Evolutionary conservation across 1,284 basidiomycete species (phyloP), one percentile per base, ranked within the genome.

Genomic region (Cystobasidium pallidum): DNA sequence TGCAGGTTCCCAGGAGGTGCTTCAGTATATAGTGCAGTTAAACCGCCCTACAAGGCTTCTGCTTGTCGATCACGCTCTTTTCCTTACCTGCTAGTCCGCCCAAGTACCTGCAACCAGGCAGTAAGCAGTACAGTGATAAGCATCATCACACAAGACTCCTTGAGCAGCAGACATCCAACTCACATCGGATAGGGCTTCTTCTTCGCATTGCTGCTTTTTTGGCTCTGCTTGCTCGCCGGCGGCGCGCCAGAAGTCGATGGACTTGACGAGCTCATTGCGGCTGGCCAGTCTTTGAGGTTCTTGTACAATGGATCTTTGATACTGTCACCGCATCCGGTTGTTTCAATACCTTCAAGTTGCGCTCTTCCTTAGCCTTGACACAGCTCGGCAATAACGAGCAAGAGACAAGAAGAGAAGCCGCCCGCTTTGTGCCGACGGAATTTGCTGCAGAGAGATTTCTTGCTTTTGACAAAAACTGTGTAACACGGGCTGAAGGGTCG

Each of bases 171-270:
- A 15, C 59, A 2, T 17, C 36, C 21, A 36, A 47, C 62, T 7
- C 34, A 70, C 67, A 70, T 70, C 17, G 67, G 67, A 49, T 70
- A 70, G 2, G 67, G 67, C 57, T 70, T n/a, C 67, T 70, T 47
- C 47, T 51, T 70, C 17, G 24, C 24, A 21, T 32, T 36, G 19
- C 26, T 36, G 19, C 26, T 26, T 24, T 49, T 10, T n/a, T 36
- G 43, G 62, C 62, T 64, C 36, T 64, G 30, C 45, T n/a, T 47
- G 30, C 28, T 34, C 28, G 45, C 54, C 41, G 51, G 41, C 55
- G 30, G 30, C 11, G 67, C 67, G 19, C 54, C 67, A 19, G 67
- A 58, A 39, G 54, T 62, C 34, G 34, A n/a, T n/a, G 57, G 67
- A 28, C 66, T 59, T 32, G 58, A 58, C 41, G 36, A 19, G 67